These are phyloP conservation scores for Thielaviopsis ethacetica DNA, from an alignment of 2,329 filamentous ascomycete genomes.

Conservation along the genomic window DNA sequence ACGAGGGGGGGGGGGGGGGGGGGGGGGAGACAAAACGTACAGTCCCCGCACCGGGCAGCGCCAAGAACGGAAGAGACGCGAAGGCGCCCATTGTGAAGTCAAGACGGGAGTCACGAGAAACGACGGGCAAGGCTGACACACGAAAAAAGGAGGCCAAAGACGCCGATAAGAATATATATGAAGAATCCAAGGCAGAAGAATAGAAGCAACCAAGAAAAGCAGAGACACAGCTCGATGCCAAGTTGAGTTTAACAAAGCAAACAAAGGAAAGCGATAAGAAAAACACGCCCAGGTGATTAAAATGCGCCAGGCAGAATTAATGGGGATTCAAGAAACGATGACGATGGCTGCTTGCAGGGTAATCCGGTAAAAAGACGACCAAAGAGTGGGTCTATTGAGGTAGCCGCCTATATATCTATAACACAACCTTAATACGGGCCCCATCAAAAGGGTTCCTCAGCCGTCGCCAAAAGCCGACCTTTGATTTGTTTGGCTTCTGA, in stretches of 20 bases:
- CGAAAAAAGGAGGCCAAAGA: neutral
- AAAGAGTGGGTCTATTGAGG: neutral
- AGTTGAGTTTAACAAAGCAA: neutral
- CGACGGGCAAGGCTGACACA: neutral
- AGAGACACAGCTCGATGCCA: neutral
- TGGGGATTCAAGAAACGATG: neutral
- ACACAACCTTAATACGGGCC: no score
- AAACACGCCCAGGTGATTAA: neutral
- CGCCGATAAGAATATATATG: neutral
- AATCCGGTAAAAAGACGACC: neutral
- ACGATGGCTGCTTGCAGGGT: neutral
- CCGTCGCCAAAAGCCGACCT: neutral
- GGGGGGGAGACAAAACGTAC: conserved; percentile 29
- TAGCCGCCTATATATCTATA: no score
- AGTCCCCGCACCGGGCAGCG: conserved; percentile 69
- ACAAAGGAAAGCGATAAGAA: neutral
- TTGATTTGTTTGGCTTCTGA: neutral
- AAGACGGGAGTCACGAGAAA: neutral
- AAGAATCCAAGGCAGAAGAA: neutral
- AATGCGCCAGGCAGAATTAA: no score
- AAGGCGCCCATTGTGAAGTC: conserved; percentile 63
- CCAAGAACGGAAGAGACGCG: conserved; percentile 77
- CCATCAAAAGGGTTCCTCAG: no score
- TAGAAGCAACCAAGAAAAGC: neutral
- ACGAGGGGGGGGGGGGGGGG: no score